A percentile compares a stretch with the other conserved stretches of the same genome.
Evolutionary conservation across 495 filamentous ascomycete species (phyloP).

Genomic region (Aspergillus bertholletiae): DNA sequence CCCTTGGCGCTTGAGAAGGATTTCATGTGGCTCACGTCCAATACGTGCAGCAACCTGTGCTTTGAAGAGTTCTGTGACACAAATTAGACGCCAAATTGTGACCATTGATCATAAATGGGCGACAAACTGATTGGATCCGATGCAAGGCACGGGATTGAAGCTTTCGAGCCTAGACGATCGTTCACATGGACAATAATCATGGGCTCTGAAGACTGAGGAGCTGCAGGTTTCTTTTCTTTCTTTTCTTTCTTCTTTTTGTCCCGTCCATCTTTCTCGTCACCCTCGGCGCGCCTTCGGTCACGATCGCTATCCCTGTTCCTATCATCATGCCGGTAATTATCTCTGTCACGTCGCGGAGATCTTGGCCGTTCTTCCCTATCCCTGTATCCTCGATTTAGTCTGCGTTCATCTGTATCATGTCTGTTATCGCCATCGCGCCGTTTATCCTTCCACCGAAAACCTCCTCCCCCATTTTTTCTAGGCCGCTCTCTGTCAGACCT

Average conservation of each 20-base stretch:
- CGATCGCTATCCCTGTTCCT: conserved; percentile 23
- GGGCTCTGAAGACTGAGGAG: conserved; percentile 50
- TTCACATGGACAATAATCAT: conserved; percentile 94
- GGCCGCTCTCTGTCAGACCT: conserved; percentile 25
- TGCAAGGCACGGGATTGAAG: conserved; percentile 79
- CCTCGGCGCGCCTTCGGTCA: conserved; percentile 17
- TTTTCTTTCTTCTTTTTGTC: conserved; percentile 29
- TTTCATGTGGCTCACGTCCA: conserved; percentile 83
- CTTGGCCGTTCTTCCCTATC: conserved; percentile 31
- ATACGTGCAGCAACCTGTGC: conserved; percentile 83
- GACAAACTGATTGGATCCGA: conserved; percentile 67
- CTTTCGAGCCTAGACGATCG: conserved; percentile 86
- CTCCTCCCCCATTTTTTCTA: conserved; percentile 44
- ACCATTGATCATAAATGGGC: neutral
- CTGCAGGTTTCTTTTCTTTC: conserved; percentile 33
- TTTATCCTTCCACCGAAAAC: conserved; percentile 68
- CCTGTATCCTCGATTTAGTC: conserved; percentile 55
- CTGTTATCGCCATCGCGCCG: conserved; percentile 44
- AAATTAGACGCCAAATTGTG: conserved; percentile 9
- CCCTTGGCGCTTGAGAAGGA: conserved; percentile 85
- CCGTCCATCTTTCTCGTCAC: conserved; percentile 24
- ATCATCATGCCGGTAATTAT: conserved; percentile 20
- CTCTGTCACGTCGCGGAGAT: conserved; percentile 32
- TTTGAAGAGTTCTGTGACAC: conserved; percentile 68
- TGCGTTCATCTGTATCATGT: conserved; percentile 34